Conservation (phyloP, 805 yeast species). For the Limtongia smithiae region DNA sequence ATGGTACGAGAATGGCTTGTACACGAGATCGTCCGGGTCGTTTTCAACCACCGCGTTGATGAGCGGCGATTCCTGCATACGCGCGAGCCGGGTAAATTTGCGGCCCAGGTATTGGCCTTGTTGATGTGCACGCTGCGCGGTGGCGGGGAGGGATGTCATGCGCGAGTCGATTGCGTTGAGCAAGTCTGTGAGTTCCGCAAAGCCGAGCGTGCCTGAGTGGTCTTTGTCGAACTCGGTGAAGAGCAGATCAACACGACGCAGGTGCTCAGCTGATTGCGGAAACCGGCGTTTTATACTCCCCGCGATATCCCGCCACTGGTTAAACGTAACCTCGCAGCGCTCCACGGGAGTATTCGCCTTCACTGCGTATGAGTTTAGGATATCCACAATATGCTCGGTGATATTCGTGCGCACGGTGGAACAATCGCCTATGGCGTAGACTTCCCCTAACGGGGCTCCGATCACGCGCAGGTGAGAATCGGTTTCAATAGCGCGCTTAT, state of each 20-base stretch:
- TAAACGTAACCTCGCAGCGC: slow-evolving; percentile 35
- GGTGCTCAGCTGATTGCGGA: slow-evolving; percentile 58
- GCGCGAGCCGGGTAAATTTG: slow-evolving; percentile 53
- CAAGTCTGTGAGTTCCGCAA: slow-evolving; percentile 50
- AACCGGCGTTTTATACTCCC: slow-evolving; percentile 48
- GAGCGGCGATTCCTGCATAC: slow-evolving; percentile 43
- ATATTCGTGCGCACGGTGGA: slow-evolving; percentile 60
- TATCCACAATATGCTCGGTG: slow-evolving; percentile 53
- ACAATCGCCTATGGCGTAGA: slow-evolving; percentile 71
- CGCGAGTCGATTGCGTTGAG: slow-evolving; percentile 56
- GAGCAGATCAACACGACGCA: slow-evolving; percentile 48
- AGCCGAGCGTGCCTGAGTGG: slow-evolving; percentile 49
- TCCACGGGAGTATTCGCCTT: slow-evolving; percentile 20
- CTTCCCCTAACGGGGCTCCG: slow-evolving; percentile 65
- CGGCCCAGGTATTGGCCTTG: slow-evolving; percentile 65
- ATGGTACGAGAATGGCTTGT: slow-evolving; percentile 57
- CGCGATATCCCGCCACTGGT: slow-evolving; percentile 49
- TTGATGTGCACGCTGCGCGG: slow-evolving; percentile 71
- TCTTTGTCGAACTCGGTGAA: slow-evolving; percentile 52
- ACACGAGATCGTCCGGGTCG: slow-evolving; percentile 54
- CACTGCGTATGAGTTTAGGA: slow-evolving; percentile 38
- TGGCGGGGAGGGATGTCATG: slow-evolving; percentile 66
- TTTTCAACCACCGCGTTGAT: slow-evolving; percentile 49
- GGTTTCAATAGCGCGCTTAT: slow-evolving; percentile 69
- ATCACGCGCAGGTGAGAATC: slow-evolving; percentile 67